Base-by-base conservation (phyloP, 345 rosid genomes). In the Lagerstroemia speciosa region DNA sequence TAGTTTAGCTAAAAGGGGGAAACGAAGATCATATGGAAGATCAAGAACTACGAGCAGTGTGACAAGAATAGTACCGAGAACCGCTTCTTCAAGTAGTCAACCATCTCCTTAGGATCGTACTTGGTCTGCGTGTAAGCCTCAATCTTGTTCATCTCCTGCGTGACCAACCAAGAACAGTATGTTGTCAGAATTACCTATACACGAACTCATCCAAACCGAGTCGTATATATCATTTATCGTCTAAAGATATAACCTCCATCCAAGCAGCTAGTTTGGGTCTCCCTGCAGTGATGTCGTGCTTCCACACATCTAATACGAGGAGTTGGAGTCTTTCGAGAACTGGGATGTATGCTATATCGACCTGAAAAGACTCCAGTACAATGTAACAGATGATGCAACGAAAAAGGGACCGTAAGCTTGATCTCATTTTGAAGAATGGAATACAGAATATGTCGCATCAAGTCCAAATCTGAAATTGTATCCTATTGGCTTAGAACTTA, bases 231-330 rank as follows among this genome's bases (percentile, higher is more conserved):
- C n/a, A n/a, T n/a, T n/a, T n/a, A n/a, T n/a, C n/a, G n/a, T n/a
- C n/a, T n/a, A n/a, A n/a, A n/a, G n/a, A n/a, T 19, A 63, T 64
- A 77, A 87, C 97, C 94, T 89, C 79, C 52, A 91, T 80, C 97
- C 96, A 93, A 43, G 84, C 67, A 11, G 88, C 78, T 53, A 93
- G 76, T 76, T 81, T 87, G 29, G 96, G 94, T 76, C 98, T 85
- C 67, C 85, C 91, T 53, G 69, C 78, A 31, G 87, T 81, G 38
- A 93, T 73, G 66, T 87, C 92, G 34, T 66, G 71, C 77, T 81
- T 86, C 2, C 77, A 80, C 53, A 70, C 76, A 38, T 87, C 92
- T 2, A 64, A 71, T 45, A 86, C 67, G 79, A 85, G 69, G 70
- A 78, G 68, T 8, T 79, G 83, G 69, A 83, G 76, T 76, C 89